Conservation (phyloP, 345 rosid genomes). For the Draba incana region DNA sequence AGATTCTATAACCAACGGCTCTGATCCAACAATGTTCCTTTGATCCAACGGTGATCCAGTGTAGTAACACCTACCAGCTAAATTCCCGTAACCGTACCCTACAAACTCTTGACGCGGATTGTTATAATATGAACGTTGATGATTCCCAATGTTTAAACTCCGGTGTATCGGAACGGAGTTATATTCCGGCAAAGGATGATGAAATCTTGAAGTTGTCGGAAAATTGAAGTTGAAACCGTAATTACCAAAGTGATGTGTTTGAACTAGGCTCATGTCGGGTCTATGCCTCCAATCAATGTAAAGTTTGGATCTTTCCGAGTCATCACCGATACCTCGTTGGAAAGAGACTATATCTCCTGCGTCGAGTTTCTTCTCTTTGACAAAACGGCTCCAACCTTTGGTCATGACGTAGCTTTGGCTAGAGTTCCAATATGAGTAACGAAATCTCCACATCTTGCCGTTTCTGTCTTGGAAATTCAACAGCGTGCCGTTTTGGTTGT, state of each 20-base stretch:
- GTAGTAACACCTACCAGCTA: conserved; percentile 46
- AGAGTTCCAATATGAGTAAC: conserved; percentile 80
- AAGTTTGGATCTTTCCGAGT: conserved; percentile 49
- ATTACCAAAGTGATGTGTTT: conserved; percentile 35
- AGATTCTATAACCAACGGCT: conserved; percentile 66
- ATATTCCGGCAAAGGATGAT: conserved; percentile 41
- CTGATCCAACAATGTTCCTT: conserved; percentile 35
- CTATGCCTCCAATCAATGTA: conserved; percentile 77
- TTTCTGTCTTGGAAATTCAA: conserved; percentile 71
- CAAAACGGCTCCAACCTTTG: conserved; percentile 86
- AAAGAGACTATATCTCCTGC: conserved; percentile 82
- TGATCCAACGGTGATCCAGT: conserved; percentile 52
- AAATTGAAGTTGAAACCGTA: conserved; percentile 43
- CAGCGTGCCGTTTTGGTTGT: conserved; percentile 70
- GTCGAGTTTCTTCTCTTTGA: conserved; percentile 74
- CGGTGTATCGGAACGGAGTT: conserved; percentile 33
- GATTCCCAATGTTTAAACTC: conserved; percentile 38
- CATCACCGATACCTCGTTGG: conserved; percentile 59
- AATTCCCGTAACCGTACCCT: conserved; percentile 48
- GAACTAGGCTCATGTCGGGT: conserved; percentile 48
- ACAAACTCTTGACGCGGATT: conserved; percentile 42
- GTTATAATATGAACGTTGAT: conserved; percentile 39
- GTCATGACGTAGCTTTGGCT: conserved; percentile 89
- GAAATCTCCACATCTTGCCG: conserved; percentile 69
- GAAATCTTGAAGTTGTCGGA: conserved; percentile 32